Evolutionary conservation across 176 grass and related monocot genomes (phyloP).

Genomic region (Phoenix dactylifera): DNA sequence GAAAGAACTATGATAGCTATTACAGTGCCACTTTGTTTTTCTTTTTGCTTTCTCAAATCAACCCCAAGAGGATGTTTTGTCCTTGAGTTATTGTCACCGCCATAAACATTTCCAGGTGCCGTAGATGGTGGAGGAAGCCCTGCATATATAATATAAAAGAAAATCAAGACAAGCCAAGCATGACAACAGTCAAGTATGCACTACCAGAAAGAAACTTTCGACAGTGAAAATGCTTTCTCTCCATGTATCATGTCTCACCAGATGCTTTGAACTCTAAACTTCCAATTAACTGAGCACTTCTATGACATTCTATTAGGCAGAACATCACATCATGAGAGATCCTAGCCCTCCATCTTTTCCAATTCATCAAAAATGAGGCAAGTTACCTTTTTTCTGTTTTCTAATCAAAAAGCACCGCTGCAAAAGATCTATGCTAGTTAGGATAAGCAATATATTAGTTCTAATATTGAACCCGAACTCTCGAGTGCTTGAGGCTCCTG

Average conservation of each 20-base stretch:
- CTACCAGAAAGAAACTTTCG: background rate
- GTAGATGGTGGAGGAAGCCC: slow-evolving; percentile 15
- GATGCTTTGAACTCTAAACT: too few species aligned
- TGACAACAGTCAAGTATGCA: background rate
- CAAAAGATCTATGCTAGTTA: too few species aligned
- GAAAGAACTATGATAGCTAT: slow-evolving; percentile 10
- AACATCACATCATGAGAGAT: too few species aligned
- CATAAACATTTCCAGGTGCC: slow-evolving; percentile 10
- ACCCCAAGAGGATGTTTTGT: slow-evolving; percentile 6
- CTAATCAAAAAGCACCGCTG: too few species aligned
- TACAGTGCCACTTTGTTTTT: background rate
- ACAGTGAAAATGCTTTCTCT: background rate
- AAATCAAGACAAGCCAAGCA: background rate
- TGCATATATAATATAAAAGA: background rate
- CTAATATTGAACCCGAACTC: too few species aligned
- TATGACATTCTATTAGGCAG: too few species aligned
- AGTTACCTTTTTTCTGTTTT: too few species aligned
- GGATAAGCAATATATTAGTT: too few species aligned
- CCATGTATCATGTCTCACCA: background rate
- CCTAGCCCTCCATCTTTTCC: too few species aligned
- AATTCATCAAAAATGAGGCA: too few species aligned
- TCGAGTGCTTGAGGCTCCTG: too few species aligned
- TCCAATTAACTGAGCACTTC: too few species aligned
- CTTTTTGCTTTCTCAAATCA: slow-evolving; percentile 11
- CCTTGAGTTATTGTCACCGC: slow-evolving; percentile 1